phyloP scores from a whole-genome alignment of 805 yeast species.

The Priceomyces fermenticarens region DNA sequence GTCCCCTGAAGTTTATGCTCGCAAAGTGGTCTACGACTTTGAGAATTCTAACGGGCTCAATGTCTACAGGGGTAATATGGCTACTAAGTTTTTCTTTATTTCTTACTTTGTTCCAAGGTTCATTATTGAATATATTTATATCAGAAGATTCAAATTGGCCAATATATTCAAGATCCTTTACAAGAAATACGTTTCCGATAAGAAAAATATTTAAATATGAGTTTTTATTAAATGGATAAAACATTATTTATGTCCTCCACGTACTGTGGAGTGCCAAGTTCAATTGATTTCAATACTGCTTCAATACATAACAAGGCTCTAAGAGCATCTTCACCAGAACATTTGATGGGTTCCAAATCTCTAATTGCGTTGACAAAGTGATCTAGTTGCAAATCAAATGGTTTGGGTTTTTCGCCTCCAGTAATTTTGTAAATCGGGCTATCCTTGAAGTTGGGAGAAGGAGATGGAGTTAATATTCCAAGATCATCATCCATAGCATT shows the following conservation, averaged over 20 bases:
- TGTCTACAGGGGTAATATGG: conserved; percentile 54
- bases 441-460: conserved; percentile 24
- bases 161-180: conserved; percentile 21
- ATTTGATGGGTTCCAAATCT: conserved; percentile 25
- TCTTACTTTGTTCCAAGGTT: conserved; percentile 44
- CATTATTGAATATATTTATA: conserved; percentile 39
- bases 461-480: conserved; percentile 26
- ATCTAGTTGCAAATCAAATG: conserved; percentile 38
- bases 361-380: conserved; percentile 35
- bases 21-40: conserved; percentile 50
- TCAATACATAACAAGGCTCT: conserved; percentile 33
- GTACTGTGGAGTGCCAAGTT: conserved; percentile 26
- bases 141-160: conserved; percentile 31
- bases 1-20: conserved; percentile 56
- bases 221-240: conserved; percentile 4
- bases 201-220: background rate
- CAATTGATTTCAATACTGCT: conserved; percentile 30
- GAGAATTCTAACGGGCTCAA: conserved; percentile 40
- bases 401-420: conserved; percentile 16
- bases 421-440: conserved; percentile 16
- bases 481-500: conserved; percentile 7
- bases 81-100: conserved; percentile 33
- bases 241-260: conserved; percentile 20
- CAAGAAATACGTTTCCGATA: conserved; percentile 16
- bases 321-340: conserved; percentile 33